These are phyloP conservation scores for Podospora anserina DNA, from an alignment of 495 filamentous ascomycete species.

Conservation along the genomic window DNA sequence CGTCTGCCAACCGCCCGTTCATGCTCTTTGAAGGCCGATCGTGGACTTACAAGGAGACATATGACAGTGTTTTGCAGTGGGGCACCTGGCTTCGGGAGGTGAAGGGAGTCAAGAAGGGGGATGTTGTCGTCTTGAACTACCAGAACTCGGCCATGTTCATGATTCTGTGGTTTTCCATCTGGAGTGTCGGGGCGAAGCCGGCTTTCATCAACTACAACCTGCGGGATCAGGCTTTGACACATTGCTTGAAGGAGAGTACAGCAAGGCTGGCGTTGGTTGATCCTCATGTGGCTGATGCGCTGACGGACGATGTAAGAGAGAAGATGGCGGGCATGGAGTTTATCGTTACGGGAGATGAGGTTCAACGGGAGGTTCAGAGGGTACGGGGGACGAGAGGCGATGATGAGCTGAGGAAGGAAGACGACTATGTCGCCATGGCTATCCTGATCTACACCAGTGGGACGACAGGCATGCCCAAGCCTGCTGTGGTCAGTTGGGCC, in stretches of 20 bases:
- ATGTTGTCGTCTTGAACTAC: slow-evolving; percentile 84
- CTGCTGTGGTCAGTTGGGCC: slow-evolving; percentile 75
- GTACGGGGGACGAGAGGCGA: slow-evolving; percentile 55
- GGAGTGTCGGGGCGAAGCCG: slow-evolving; percentile 41
- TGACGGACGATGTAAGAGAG: slow-evolving; percentile 43
- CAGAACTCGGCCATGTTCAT: slow-evolving; percentile 83
- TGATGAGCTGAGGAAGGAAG: slow-evolving; percentile 56
- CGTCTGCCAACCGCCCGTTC: slow-evolving; percentile 55
- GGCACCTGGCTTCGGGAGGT: slow-evolving; percentile 74
- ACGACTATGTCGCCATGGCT: slow-evolving; percentile 58
- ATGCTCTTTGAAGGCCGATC: slow-evolving; percentile 70
- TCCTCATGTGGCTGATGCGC: slow-evolving; percentile 57
- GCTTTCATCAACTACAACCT: slow-evolving; percentile 58
- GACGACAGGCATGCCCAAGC: slow-evolving; percentile 89
- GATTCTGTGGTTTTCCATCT: slow-evolving; percentile 45
- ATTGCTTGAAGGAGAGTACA: slow-evolving; percentile 71
- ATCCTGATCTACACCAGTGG: slow-evolving; percentile 82
- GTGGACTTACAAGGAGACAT: slow-evolving; percentile 75
- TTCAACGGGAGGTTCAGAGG: slow-evolving; percentile 55
- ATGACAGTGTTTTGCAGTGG: slow-evolving; percentile 69
- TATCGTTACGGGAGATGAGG: slow-evolving; percentile 54
- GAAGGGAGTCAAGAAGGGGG: slow-evolving; percentile 62
- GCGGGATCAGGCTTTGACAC: slow-evolving; percentile 37
- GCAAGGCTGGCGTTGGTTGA: slow-evolving; percentile 80
- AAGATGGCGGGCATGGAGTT: slow-evolving; percentile 51